phyloP scores from a whole-genome alignment of 108 stramenopile species.

The Discostella pseudostelligera region DNA sequence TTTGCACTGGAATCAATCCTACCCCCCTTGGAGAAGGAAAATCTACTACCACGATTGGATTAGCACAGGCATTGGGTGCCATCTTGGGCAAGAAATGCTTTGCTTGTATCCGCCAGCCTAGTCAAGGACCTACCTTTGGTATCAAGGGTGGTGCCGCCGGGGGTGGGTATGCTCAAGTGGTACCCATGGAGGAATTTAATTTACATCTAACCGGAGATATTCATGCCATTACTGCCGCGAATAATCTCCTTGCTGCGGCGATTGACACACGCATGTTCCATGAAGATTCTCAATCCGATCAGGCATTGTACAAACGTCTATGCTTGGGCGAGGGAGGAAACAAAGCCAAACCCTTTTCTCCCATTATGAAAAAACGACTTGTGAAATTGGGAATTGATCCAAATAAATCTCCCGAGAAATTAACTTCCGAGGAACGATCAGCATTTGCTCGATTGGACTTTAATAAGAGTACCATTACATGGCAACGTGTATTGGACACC shows the following conservation, averaged over 20 bases:
- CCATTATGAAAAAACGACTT: slow-evolving; percentile 80
- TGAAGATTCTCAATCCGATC: slow-evolving; percentile 88
- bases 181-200: slow-evolving; percentile 99
- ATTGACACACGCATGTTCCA: slow-evolving; percentile 98
- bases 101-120: slow-evolving; percentile 89
- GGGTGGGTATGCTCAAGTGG: slow-evolving; percentile 92
- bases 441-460: slow-evolving; percentile 93
- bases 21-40: slow-evolving; percentile 99
- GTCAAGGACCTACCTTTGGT: slow-evolving; percentile 98
- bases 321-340: slow-evolving; percentile 55
- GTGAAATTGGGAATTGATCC: slow-evolving; percentile 88
- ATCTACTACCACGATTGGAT: slow-evolving; percentile 90
- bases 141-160: slow-evolving; percentile 99
- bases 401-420: slow-evolving; percentile 71
- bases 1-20: slow-evolving; percentile 98
- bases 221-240: slow-evolving; percentile 81
- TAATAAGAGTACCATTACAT: slow-evolving; percentile 93
- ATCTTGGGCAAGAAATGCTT: slow-evolving; percentile 77
- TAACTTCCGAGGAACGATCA: slow-evolving; percentile 81
- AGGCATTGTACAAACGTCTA: slow-evolving; percentile 88
- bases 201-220: slow-evolving; percentile 97
- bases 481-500: slow-evolving; percentile 96
- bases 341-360: too few relatives aligned
- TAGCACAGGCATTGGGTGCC: slow-evolving; percentile 90
- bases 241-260: slow-evolving; percentile 97